Conservation (phyloP, 306 rosid species). For the Rosa lucieae region DNA sequence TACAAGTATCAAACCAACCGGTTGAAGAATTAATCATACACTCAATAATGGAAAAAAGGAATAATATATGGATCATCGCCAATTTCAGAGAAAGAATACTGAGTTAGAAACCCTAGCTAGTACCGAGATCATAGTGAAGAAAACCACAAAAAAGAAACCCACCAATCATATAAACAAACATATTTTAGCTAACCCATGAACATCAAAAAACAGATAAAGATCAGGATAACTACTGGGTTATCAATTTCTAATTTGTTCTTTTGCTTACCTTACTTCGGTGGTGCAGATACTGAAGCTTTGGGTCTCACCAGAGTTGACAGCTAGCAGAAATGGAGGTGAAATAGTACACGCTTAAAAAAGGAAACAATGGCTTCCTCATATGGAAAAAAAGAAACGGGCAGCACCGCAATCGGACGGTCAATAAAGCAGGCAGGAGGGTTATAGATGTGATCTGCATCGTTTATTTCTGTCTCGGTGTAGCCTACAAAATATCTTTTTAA, state of each 20-base stretch:
- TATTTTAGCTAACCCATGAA: neutral
- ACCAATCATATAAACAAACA: neutral
- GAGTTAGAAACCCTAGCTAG: conserved; percentile 5
- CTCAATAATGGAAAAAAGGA: neutral
- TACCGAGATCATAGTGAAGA: neutral
- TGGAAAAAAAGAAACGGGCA: too few species aligned
- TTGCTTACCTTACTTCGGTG: neutral
- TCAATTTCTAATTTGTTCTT: too few species aligned
- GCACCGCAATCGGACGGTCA: too few species aligned
- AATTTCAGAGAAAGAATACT: neutral
- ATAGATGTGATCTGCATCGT: neutral
- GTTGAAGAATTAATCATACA: neutral
- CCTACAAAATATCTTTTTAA: neutral
- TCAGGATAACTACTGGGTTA: neutral
- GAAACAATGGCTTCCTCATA: too few species aligned
- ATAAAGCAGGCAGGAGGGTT: too few species aligned
- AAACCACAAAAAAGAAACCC: conserved; percentile 2
- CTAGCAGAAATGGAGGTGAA: neutral
- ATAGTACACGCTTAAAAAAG: too few species aligned
- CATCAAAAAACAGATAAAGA: neutral
- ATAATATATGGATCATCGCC: neutral
- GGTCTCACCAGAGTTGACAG: neutral
- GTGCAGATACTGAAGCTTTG: neutral
- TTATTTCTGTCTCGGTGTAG: neutral
- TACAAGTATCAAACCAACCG: neutral